Percentiles rank a stretch among this genome's conserved stretches.
phyloP scores from a whole-genome alignment of 2,329 filamentous ascomycete genomes.

The Penicillium thymicola region DNA sequence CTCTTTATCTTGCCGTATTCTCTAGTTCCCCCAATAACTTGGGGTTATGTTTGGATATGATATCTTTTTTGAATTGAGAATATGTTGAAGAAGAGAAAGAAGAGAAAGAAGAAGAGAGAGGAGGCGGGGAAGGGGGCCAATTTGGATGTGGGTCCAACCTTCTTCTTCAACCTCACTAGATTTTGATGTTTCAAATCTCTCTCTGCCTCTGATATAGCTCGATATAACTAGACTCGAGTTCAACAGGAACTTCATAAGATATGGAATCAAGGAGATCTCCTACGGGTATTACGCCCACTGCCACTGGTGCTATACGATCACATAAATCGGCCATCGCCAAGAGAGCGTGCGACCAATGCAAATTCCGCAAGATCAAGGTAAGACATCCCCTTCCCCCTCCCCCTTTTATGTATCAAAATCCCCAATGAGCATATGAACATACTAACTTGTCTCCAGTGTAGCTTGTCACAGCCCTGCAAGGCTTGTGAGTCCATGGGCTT shows the following conservation, averaged over 20 bases:
- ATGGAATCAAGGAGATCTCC: conserved; percentile 26
- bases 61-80: neutral
- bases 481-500: conserved; percentile 40
- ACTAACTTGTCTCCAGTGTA: conserved; percentile 30
- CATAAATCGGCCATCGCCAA: conserved; percentile 28
- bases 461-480: conserved; percentile 39
- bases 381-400: neutral
- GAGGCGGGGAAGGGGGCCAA: neutral
- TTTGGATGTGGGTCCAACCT: conserved; percentile 6
- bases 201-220: neutral
- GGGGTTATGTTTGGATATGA: neutral
- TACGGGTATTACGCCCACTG: conserved; percentile 3
- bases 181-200: conserved; percentile 1
- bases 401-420: neutral
- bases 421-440: neutral
- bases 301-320: conserved; percentile 24
- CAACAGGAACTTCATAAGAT: neutral
- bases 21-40: neutral
- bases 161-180: neutral
- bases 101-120: neutral
- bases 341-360: conserved; percentile 45
- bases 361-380: conserved; percentile 40
- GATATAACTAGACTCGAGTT: too few species aligned
- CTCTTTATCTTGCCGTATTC: neutral
- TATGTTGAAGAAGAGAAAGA: neutral